phyloP scores from a whole-genome alignment of 306 rosid genomes.

The Potentilla sterilis region DNA sequence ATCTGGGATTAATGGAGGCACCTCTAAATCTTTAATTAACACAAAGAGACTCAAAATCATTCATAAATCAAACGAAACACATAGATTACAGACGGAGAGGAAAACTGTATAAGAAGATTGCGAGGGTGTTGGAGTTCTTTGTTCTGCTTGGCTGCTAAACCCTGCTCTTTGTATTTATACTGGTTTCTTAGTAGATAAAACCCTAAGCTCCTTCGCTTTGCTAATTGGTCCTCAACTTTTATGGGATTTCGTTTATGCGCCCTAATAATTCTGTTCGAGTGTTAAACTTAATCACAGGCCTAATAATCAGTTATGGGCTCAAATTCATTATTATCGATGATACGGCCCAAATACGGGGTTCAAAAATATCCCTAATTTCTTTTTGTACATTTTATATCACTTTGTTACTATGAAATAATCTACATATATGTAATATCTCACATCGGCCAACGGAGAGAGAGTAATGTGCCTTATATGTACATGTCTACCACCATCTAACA shows the following conservation, averaged over 20 bases:
- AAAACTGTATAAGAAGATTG: neutral
- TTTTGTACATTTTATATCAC: no score
- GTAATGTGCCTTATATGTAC: no score
- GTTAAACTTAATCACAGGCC: no score
- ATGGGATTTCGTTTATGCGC: neutral
- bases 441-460: no score
- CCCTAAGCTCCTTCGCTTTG: neutral
- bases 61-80: neutral
- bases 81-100: neutral
- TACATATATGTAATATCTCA: no score
- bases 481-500: no score
- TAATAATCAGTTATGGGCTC: no score
- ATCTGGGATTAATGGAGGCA: slow-evolving; percentile 90
- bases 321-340: no score
- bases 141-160: neutral
- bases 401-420: no score
- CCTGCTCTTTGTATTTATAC: slow-evolving; percentile 1
- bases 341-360: no score
- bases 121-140: neutral
- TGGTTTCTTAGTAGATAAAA: neutral
- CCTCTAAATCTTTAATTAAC: neutral
- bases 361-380: no score
- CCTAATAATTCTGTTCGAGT: no score
- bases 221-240: neutral
- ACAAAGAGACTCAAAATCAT: neutral